These are phyloP conservation scores for Aspergillus steynii DNA, from an alignment of 495 filamentous ascomycete genomes.

Conservation along the genomic window DNA sequence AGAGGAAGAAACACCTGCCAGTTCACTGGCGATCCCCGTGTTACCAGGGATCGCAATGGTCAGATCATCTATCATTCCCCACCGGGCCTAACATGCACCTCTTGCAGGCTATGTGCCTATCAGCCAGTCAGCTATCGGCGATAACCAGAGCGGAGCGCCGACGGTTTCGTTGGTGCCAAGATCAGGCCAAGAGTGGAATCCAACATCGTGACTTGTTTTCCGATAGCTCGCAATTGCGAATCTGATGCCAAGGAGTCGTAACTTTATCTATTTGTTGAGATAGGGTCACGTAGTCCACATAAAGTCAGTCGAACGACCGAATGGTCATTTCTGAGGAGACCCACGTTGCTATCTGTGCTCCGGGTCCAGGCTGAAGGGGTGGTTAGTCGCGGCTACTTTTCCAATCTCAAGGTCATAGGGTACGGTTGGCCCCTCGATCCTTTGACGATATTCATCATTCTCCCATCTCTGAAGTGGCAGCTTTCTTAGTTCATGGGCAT, in stretches of 20 bases:
- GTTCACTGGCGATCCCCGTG: not conserved
- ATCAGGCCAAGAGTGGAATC: not conserved
- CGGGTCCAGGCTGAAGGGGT: not conserved
- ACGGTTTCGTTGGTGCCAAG: conserved; percentile 5
- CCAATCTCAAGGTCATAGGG: conserved; percentile 9
- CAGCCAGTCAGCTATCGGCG: not conserved
- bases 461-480: not conserved
- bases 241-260: not conserved
- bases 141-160: conserved; percentile 5
- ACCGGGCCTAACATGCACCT: conserved; percentile 6
- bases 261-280: not conserved
- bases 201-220: not conserved
- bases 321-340: not conserved
- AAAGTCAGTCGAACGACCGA: not conserved
- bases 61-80: conserved; percentile 17
- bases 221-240: not conserved
- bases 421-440: not conserved
- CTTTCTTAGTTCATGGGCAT: not conserved
- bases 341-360: not conserved
- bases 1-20: not conserved
- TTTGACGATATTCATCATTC: not conserved
- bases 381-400: not conserved
- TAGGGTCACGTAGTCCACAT: not conserved
- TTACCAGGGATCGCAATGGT: conserved; percentile 13
- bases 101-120: not conserved